A percentile compares a stretch with the other conserved stretches of the same genome.
Conservation (phyloP, 768 basidiomycete species). For the Hemileccinum impolitum region DNA sequence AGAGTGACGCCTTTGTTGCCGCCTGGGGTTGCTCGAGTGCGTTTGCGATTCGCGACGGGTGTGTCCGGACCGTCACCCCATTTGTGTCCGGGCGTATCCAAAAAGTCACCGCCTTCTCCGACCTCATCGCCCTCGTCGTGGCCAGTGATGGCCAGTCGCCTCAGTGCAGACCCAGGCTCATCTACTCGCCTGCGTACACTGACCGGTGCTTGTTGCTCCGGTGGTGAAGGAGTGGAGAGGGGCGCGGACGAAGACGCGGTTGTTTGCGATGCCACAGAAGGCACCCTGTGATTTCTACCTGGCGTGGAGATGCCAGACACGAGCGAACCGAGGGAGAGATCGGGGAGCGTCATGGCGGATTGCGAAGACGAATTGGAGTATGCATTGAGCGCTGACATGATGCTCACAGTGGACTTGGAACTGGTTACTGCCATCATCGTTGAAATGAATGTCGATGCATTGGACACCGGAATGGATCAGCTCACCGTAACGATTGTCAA, state of each 20-base stretch:
- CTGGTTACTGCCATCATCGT: not conserved
- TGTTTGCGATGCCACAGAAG: conserved; percentile 49
- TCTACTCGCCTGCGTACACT: conserved; percentile 39
- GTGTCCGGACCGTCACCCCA: conserved; percentile 52
- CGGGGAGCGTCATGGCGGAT: conserved; percentile 48
- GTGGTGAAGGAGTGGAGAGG: conserved; percentile 49
- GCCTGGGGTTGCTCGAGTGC: conserved; percentile 28
- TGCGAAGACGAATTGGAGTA: conserved; percentile 41
- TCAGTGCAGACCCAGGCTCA: conserved; percentile 38
- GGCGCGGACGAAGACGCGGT: conserved; percentile 52
- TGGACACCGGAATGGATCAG: not conserved
- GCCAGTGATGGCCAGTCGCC: conserved; percentile 34
- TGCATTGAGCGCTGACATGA: conserved; percentile 43
- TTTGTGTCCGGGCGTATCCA: conserved; percentile 54
- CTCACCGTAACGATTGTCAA: conserved; percentile 10
- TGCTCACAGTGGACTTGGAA: not conserved
- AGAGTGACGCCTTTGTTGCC: conserved; percentile 44
- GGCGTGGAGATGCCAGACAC: conserved; percentile 54
- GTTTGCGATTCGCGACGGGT: conserved; percentile 48
- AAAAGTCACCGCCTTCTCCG: conserved; percentile 41
- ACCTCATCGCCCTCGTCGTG: conserved; percentile 36
- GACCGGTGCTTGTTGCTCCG: conserved; percentile 25
- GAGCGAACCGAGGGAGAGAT: conserved; percentile 59
- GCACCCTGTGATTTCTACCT: conserved; percentile 40
- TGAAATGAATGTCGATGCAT: not conserved